Evolutionary conservation across 2,329 filamentous ascomycete genomes (phyloP), one percentile per base, ranked within the genome.

Genomic region (Sarocladium brachiariae): DNA sequence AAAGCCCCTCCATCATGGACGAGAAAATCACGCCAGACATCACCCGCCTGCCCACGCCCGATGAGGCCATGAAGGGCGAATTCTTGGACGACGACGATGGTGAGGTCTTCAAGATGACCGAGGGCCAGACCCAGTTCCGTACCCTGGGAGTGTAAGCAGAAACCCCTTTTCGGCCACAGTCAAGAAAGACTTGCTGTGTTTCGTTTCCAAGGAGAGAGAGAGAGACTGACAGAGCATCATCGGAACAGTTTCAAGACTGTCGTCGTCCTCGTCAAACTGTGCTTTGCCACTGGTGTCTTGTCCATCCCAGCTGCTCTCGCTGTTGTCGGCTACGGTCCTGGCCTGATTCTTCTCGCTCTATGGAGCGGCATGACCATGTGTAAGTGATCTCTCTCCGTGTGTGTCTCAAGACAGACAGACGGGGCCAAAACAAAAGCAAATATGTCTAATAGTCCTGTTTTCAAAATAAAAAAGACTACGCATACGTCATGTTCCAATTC

Each of bases 251-350:
- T 35, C 33, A 35, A 35, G 33, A 39, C 35, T 16, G 35, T 21
- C 6, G 35, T 60, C 51, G 58, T 60, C 45, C 54, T 43, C 50
- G 51, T 57, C 47, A 59, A 58, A 49, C 52, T 59, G 1, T 60
- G 58, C 33, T 62, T 62, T 43, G 59, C 59, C 2, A 62, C 59
- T 2, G 59, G 59, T 18, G 59, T 62, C n/a, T 47, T 62, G 31
- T 52, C 58, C 10, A 62, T 62, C 30, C 59, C 59, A 1, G 57
- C 58, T 14, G 54, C 59, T 3, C 56, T 62, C 24, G 51, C 50
- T 34, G 39, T 59, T 25, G 50, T 61, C 38, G 59, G 59, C 6
- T 59, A 59, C 27, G 57, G 49, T 2, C 59, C 59, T 18, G 59
- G 59, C 47, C 25, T 51, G 16, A 25, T 51, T 11, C 21, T 58